Percentiles rank a stretch among this genome's conserved stretches.
These are phyloP conservation scores for Coemansia sp. DNA, from an alignment of 192 early-diverging fungal species.

Conservation along the genomic window DNA sequence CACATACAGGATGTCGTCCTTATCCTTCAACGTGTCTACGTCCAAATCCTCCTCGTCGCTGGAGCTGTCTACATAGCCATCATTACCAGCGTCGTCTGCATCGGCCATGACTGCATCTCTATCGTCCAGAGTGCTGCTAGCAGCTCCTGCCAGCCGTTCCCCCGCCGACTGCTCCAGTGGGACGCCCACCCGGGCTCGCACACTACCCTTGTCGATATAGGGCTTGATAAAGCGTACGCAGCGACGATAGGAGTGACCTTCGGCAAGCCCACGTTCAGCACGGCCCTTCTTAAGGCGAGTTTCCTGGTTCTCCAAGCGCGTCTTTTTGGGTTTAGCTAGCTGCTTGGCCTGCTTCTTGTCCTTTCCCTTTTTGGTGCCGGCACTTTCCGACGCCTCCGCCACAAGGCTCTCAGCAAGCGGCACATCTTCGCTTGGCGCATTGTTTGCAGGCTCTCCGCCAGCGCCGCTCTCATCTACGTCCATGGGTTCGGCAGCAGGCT, in stretches of 20 bases:
- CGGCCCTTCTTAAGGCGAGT: not conserved
- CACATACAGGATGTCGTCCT: conserved; percentile 34
- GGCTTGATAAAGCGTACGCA: conserved; percentile 46
- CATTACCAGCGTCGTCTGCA: not conserved
- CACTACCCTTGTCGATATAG: conserved; percentile 10
- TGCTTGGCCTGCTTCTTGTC: not conserved
- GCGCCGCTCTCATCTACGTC: not conserved
- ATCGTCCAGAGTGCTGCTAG: not conserved
- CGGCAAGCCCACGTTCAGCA: not conserved
- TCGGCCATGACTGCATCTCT: not conserved
- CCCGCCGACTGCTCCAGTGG: conserved; percentile 9
- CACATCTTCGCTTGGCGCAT: not conserved
- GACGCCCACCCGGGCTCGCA: conserved; percentile 24
- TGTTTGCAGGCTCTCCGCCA: not conserved
- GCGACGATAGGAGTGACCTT: conserved; percentile 31
- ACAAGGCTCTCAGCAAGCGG: not conserved
- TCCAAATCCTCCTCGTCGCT: conserved; percentile 27
- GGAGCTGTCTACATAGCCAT: conserved; percentile 7
- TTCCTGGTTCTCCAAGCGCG: not conserved
- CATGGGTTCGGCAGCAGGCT: not conserved
- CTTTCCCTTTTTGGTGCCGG: not conserved
- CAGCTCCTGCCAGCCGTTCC: not conserved
- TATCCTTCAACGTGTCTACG: conserved; percentile 23
- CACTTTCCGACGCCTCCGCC: not conserved
- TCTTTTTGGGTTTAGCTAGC: not conserved